Conservation (phyloP, 495 filamentous ascomycete species). For the Neurospora sp. region DNA sequence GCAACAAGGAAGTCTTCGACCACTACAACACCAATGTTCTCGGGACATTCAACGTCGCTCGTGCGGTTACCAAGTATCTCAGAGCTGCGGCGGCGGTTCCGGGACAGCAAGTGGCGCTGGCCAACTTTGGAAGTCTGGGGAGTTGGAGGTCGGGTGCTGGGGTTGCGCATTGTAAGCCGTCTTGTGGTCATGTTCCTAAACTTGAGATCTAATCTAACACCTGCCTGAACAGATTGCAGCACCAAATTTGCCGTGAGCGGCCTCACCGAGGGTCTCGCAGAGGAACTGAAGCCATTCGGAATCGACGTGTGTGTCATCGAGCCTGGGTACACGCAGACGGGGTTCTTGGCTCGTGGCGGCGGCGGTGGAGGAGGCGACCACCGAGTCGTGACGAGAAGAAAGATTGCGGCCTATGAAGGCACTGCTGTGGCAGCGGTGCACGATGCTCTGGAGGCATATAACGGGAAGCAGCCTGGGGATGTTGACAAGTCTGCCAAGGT, state of each 20-base stretch:
- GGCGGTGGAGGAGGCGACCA: slow-evolving; percentile 11
- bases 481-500: slow-evolving; percentile 32
- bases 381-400: slow-evolving; percentile 19
- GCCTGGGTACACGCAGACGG: slow-evolving; percentile 37
- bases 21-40: slow-evolving; percentile 42
- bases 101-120: slow-evolving; percentile 22
- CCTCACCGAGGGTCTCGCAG: slow-evolving; percentile 29
- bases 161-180: slow-evolving; percentile 20
- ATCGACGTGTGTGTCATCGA: slow-evolving; percentile 38
- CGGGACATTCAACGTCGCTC: slow-evolving; percentile 33
- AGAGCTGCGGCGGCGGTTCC: slow-evolving; percentile 21
- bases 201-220: not conserved
- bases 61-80: slow-evolving; percentile 33
- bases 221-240: slow-evolving; percentile 23
- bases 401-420: slow-evolving; percentile 18
- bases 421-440: slow-evolving; percentile 14
- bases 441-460: slow-evolving; percentile 11
- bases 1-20: slow-evolving; percentile 26
- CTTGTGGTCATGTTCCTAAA: not conserved
- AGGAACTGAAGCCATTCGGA: slow-evolving; percentile 34
- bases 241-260: slow-evolving; percentile 37
- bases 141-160: slow-evolving; percentile 24
- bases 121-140: slow-evolving; percentile 36
- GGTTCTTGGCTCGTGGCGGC: slow-evolving; percentile 12
- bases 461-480: slow-evolving; percentile 34